Conservation (phyloP, 306 rosid species). For the Comarum palustre region DNA sequence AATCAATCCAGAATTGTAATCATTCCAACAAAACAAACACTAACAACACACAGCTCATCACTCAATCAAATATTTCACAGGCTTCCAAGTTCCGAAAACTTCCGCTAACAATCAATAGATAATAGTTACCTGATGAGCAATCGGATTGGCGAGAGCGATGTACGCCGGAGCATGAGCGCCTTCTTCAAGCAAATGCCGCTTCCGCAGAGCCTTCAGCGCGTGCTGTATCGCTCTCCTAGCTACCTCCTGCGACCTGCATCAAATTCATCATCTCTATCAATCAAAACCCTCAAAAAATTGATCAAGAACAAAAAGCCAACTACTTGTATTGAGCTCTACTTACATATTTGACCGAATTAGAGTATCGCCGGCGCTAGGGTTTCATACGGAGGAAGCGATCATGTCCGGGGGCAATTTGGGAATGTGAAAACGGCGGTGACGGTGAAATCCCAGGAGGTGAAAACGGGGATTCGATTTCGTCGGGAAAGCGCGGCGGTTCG, state of each 20-base stretch:
- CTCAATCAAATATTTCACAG: neutral
- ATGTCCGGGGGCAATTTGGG: slow-evolving; percentile 11
- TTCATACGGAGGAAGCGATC: neutral
- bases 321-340: slow-evolving; percentile 6
- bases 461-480: neutral
- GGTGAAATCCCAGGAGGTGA: neutral
- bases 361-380: slow-evolving; percentile 23
- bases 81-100: no score
- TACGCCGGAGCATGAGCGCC: slow-evolving; percentile 90
- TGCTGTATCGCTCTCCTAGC: slow-evolving; percentile 66
- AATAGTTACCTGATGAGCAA: slow-evolving; percentile 49
- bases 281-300: neutral
- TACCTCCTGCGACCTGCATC: slow-evolving; percentile 43
- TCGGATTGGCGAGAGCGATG: slow-evolving; percentile 69
- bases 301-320: neutral
- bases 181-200: slow-evolving; percentile 92
- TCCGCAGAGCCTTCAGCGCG: slow-evolving; percentile 74
- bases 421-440: neutral
- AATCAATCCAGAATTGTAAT: neutral
- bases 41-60: neutral
- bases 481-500: neutral
- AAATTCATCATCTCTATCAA: neutral
- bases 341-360: slow-evolving; percentile 26
- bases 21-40: neutral
- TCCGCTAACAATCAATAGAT: neutral